A percentile compares a stretch with the other conserved stretches of the same genome.
Conservation (phyloP, 2,329 filamentous ascomycete genomes). For the Phyllosticta citriasiana region DNA sequence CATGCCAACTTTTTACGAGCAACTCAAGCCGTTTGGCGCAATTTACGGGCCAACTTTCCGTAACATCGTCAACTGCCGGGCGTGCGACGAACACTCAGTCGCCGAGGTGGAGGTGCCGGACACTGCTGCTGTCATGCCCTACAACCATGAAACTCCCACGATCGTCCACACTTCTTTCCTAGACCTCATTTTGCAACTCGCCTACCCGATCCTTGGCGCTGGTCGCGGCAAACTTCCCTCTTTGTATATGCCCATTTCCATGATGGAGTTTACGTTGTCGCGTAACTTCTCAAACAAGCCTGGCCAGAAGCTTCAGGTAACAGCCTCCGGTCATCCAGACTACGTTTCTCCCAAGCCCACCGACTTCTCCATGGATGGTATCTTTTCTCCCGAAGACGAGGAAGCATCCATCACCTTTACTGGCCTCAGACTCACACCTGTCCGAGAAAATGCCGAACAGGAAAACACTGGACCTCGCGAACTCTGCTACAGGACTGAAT, state of each 20-base stretch:
- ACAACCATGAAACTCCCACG: constrained; percentile 1
- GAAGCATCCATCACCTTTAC: neutral
- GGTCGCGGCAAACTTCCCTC: constrained; percentile 1
- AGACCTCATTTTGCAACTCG: constrained; percentile 7
- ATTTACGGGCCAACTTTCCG: constrained; percentile 6
- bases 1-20: neutral
- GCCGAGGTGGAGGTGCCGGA: constrained; percentile 1
- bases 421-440: constrained; percentile 1
- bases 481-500: constrained; percentile 6
- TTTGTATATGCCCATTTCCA: constrained; percentile 7
- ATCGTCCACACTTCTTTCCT: constrained; percentile 8
- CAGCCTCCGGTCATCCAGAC: neutral
- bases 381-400: neutral
- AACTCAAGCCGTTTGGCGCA: neutral
- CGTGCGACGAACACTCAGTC: neutral
- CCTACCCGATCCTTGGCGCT: constrained; percentile 4
- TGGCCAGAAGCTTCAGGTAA: neutral
- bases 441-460: neutral
- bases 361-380: constrained; percentile 1
- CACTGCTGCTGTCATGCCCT: constrained; percentile 3
- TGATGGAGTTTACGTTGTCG: neutral
- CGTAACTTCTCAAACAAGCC: neutral
- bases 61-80: neutral
- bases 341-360: neutral
- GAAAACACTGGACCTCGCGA: neutral